These are phyloP conservation scores for Venturia pyrina DNA, from an alignment of 2,329 filamentous ascomycete species.

Conservation along the genomic window DNA sequence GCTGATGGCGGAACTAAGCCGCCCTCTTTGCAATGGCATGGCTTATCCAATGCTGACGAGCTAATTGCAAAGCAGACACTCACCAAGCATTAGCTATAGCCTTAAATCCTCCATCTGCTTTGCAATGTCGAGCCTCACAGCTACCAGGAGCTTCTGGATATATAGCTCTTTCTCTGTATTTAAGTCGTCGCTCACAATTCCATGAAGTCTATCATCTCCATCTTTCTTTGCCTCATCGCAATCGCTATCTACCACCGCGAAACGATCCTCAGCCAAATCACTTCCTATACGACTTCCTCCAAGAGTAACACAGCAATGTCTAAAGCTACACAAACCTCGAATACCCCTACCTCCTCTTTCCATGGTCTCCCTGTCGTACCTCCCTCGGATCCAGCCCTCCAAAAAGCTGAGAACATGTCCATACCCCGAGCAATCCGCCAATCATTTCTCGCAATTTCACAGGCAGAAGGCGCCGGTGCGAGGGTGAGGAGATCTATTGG, in stretches of 20 bases:
- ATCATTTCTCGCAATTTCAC: slow-evolving; percentile 74
- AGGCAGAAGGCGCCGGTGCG: slow-evolving; percentile 80
- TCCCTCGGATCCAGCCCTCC: slow-evolving; percentile 30
- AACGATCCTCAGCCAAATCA: background rate
- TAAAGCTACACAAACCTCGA: slow-evolving; percentile 1
- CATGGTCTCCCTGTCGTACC: slow-evolving; percentile 40
- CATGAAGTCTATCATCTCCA: slow-evolving; percentile 14
- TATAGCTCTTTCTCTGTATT: background rate
- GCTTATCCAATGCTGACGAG: slow-evolving; percentile 2
- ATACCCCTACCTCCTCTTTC: slow-evolving; percentile 24
- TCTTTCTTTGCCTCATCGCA: slow-evolving; percentile 12
- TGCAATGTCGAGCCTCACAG: slow-evolving; percentile 4
- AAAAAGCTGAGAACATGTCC: slow-evolving; percentile 48
- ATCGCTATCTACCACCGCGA: slow-evolving; percentile 11
- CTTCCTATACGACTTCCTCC: background rate
- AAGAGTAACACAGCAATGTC: background rate
- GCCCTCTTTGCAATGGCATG: background rate
- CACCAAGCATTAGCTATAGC: slow-evolving; percentile 5
- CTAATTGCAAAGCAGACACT: background rate
- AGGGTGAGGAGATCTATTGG: slow-evolving; percentile 81
- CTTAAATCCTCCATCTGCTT: background rate
- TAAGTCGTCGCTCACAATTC: background rate
- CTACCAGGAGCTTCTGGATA: slow-evolving; percentile 6
- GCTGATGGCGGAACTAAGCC: background rate
- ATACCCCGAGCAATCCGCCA: slow-evolving; percentile 68